Conservation (phyloP, 2,329 filamentous ascomycete genomes). For the Whalleya microplaca region DNA sequence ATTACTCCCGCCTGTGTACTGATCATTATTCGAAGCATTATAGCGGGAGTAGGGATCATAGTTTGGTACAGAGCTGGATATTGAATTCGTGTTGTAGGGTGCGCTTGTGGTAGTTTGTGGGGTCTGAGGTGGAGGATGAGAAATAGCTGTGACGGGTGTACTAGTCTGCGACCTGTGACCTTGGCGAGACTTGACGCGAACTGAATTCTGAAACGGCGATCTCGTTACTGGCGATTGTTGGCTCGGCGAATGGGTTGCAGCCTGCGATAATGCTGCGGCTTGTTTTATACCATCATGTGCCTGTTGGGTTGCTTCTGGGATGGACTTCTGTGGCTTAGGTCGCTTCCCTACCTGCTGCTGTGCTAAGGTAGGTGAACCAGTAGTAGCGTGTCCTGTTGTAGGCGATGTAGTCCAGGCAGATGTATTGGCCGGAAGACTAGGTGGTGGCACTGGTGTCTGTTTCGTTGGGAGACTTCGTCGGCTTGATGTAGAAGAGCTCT, state of each 20-base stretch:
- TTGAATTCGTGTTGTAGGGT: conserved; percentile 34
- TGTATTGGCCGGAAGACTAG: conserved; percentile 22
- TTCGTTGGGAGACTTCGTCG: conserved; percentile 31
- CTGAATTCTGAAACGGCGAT: conserved; percentile 33
- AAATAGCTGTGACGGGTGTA: conserved; percentile 30
- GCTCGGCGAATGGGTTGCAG: conserved; percentile 27
- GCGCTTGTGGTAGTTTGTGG: conserved; percentile 30
- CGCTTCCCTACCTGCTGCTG: conserved; percentile 29
- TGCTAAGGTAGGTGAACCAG: conserved; percentile 22
- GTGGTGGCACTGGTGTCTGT: conserved; percentile 30
- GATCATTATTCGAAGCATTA: conserved; percentile 27
- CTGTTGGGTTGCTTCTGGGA: conserved; percentile 23
- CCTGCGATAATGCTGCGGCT: conserved; percentile 29
- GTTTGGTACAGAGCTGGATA: conserved; percentile 29
- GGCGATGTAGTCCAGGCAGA: conserved; percentile 28
- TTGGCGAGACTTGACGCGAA: conserved; percentile 33
- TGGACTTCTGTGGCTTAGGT: conserved; percentile 29
- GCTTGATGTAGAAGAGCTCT: conserved; percentile 12
- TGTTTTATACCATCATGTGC: conserved; percentile 26
- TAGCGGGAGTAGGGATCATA: conserved; percentile 38
- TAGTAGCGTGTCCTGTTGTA: conserved; percentile 15
- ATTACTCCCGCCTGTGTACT: conserved; percentile 26
- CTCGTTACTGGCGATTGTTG: conserved; percentile 36
- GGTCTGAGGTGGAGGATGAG: conserved; percentile 31
- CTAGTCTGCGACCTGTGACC: conserved; percentile 33